These are phyloP conservation scores for Gastrolobium villosum DNA, from an alignment of 306 rosid genomes.

Conservation along the genomic window DNA sequence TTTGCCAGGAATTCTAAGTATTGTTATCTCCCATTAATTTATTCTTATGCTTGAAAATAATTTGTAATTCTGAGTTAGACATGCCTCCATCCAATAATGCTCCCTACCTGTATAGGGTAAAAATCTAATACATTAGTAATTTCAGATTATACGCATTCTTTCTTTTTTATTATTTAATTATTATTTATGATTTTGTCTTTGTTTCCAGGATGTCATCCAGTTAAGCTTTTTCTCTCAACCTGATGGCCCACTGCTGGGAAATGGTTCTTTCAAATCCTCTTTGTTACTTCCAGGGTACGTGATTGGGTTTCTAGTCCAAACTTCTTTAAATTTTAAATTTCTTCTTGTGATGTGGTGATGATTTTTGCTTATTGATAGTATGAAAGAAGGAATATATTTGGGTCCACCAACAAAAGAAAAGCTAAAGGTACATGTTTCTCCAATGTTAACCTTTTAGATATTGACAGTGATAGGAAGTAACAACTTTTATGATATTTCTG, in stretches of 20 bases:
- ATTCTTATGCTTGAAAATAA: slow-evolving; percentile 14
- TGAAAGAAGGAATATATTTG: slow-evolving; percentile 87
- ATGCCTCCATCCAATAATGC: slow-evolving; percentile 32
- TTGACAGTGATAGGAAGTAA: slow-evolving; percentile 31
- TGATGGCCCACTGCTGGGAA: slow-evolving; percentile 90
- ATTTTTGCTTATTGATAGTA: slow-evolving; percentile 60
- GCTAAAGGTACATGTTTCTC: slow-evolving; percentile 72
- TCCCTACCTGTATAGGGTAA: background rate
- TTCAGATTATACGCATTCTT: slow-evolving; percentile 10
- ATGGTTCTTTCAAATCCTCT: slow-evolving; percentile 80
- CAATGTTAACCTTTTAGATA: slow-evolving; percentile 23
- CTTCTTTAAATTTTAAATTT: slow-evolving; percentile 15
- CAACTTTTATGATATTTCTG: slow-evolving; percentile 37
- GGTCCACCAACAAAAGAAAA: slow-evolving; percentile 92
- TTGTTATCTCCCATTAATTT: slow-evolving; percentile 1
- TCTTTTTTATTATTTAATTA: slow-evolving; percentile 25
- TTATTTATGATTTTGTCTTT: slow-evolving; percentile 21
- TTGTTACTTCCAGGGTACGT: slow-evolving; percentile 87
- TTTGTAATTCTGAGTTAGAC: slow-evolving; percentile 25
- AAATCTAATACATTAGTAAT: background rate
- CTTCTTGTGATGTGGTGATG: slow-evolving; percentile 41
- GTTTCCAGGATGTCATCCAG: slow-evolving; percentile 73
- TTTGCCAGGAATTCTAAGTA: background rate
- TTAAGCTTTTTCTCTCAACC: slow-evolving; percentile 93
- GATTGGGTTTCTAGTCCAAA: slow-evolving; percentile 45